phyloP scores from a whole-genome alignment of 2,329 filamentous ascomycete species.

The Aspergillus hortae region DNA sequence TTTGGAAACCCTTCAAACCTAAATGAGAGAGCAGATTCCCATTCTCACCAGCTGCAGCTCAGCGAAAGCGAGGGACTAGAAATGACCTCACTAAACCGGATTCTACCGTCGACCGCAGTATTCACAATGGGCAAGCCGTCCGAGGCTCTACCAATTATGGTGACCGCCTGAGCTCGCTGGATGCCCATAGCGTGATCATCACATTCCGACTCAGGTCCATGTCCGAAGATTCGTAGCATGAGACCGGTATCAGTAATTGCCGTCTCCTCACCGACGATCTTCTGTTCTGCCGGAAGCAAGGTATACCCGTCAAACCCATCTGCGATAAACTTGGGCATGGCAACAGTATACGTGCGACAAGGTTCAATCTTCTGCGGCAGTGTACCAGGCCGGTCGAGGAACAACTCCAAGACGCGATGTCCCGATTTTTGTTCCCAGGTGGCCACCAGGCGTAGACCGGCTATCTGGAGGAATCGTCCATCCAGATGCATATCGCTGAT shows the following conservation, averaged over 20 bases:
- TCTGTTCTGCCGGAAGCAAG: constrained; percentile 15
- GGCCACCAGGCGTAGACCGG: constrained; percentile 14
- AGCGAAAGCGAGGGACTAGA: too few relatives aligned
- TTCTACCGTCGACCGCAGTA: constrained; percentile 10
- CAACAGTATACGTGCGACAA: constrained; percentile 8
- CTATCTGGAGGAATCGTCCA: constrained; percentile 22
- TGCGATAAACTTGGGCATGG: constrained; percentile 17
- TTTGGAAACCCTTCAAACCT: too few relatives aligned
- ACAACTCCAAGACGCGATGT: constrained; percentile 5
- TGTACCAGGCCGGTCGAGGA: constrained; percentile 5
- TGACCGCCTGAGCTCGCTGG: constrained; percentile 5
- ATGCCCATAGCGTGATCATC: constrained; percentile 5
- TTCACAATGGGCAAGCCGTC: constrained; percentile 13
- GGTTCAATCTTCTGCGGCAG: background rate
- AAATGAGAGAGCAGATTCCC: too few relatives aligned
- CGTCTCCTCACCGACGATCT: constrained; percentile 17
- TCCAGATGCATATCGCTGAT: constrained; percentile 24
- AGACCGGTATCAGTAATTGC: constrained; percentile 22
- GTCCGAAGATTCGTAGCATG: constrained; percentile 14
- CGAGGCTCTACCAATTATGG: constrained; percentile 1
- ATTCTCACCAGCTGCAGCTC: too few relatives aligned
- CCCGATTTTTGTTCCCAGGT: constrained; percentile 14
- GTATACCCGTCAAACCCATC: constrained; percentile 22
- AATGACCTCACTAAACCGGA: constrained; percentile 2
- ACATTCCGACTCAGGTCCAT: background rate